phyloP scores from a whole-genome alignment of 164 flowering plant species.

The Nymphaea colorata region DNA sequence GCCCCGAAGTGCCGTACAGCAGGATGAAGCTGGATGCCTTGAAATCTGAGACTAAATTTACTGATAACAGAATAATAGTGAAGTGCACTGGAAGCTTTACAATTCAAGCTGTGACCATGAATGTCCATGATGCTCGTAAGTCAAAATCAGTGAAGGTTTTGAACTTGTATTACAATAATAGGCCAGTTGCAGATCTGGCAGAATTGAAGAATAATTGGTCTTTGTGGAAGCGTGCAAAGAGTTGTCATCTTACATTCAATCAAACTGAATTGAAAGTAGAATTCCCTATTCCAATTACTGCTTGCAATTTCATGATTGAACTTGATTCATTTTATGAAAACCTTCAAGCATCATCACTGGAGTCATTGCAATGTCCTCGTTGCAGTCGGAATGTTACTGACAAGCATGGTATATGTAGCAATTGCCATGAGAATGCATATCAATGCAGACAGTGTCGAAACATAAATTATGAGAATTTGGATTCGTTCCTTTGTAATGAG shows the following conservation, averaged over 20 bases:
- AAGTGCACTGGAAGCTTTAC: slow-evolving; percentile 99
- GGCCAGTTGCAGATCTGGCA: slow-evolving; percentile 94
- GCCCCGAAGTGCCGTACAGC: slow-evolving; percentile 95
- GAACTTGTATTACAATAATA: slow-evolving; percentile 91
- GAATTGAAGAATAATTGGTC: slow-evolving; percentile 98
- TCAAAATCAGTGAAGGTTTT: slow-evolving; percentile 93
- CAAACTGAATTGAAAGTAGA: slow-evolving; percentile 98
- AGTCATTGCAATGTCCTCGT: slow-evolving; percentile 97
- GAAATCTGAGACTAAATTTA: slow-evolving; percentile 96
- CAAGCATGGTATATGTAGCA: slow-evolving; percentile 92
- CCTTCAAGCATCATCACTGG: slow-evolving; percentile 95
- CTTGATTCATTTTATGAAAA: slow-evolving; percentile 96
- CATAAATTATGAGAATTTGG: slow-evolving; percentile 94
- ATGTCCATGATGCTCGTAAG: slow-evolving; percentile 98
- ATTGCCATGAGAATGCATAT: slow-evolving; percentile 99
- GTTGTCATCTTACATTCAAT: slow-evolving; percentile 87
- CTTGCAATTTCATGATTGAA: slow-evolving; percentile 99
- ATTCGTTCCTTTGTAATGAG: slow-evolving; percentile 97
- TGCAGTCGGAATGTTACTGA: slow-evolving; percentile 97
- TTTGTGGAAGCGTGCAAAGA: slow-evolving; percentile 97
- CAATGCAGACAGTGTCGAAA: slow-evolving; percentile 99
- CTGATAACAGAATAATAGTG: slow-evolving; percentile 97
- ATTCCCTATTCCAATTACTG: slow-evolving; percentile 94
- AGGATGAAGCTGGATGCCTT: slow-evolving; percentile 93
- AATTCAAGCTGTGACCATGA: slow-evolving; percentile 94